Evolutionary conservation across 192 early-diverging fungal species (phyloP).

Genomic region (Backusella circina): DNA sequence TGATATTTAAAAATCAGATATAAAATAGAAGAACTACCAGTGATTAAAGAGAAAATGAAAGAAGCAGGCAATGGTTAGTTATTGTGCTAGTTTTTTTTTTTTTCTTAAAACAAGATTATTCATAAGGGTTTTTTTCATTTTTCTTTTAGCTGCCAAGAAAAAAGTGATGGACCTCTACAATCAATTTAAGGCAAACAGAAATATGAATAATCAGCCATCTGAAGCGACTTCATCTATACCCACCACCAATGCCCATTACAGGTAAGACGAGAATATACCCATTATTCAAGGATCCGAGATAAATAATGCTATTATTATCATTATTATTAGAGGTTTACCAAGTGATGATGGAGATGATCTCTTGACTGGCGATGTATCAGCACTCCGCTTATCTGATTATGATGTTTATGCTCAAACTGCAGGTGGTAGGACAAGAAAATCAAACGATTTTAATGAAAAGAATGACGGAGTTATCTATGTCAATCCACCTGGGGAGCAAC

Average conservation of each 20-base stretch:
- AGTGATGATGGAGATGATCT: constrained; percentile 32
- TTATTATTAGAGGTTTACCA: constrained; percentile 29
- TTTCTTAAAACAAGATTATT: no score
- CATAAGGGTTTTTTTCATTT: background rate
- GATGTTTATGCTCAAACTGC: constrained; percentile 30
- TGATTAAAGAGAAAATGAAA: constrained; percentile 55
- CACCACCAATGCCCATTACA: constrained; percentile 17
- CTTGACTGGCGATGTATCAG: constrained; percentile 32
- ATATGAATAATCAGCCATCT: constrained; percentile 4
- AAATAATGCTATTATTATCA: no score
- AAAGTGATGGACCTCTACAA: constrained; percentile 56
- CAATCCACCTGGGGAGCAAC: background rate
- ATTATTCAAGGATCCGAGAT: no score
- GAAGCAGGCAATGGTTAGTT: constrained; percentile 44
- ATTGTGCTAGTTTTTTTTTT: background rate
- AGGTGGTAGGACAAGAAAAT: constrained; percentile 8
- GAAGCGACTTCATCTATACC: constrained; percentile 4
- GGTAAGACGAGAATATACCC: constrained; percentile 1
- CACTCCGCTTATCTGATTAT: constrained; percentile 33
- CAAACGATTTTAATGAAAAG: background rate
- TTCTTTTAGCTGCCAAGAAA: constrained; percentile 50
- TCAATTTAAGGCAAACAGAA: constrained; percentile 37
- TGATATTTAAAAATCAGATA: background rate
- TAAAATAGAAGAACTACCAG: constrained; percentile 46
- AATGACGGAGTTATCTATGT: constrained; percentile 5